Evolutionary conservation across 2,329 filamentous ascomycete species (phyloP).

Genomic region (Delphinella strobiligena): DNA sequence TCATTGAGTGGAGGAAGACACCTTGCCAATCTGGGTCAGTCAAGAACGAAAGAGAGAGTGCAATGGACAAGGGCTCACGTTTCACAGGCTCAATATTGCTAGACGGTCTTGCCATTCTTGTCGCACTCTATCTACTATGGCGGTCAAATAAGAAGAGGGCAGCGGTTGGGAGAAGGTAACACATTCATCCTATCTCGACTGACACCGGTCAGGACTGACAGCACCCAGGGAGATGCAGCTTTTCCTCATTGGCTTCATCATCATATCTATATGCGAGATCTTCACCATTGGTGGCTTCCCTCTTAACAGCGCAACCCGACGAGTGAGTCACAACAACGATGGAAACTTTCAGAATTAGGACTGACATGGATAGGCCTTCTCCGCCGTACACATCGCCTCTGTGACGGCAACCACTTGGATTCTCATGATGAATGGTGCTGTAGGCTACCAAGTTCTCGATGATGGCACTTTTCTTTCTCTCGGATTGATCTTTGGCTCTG

Average conservation of each 20-base stretch:
- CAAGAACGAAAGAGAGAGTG: background rate
- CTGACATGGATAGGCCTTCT: constrained; percentile 53
- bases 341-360: background rate
- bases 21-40: constrained; percentile 72
- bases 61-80: constrained; percentile 18
- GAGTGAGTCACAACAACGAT: constrained; percentile 41
- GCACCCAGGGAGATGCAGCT: constrained; percentile 79
- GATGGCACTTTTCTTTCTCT: constrained; percentile 82
- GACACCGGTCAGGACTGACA: constrained; percentile 3
- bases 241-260: constrained; percentile 74
- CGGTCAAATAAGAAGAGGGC: constrained; percentile 82
- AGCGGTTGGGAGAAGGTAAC: constrained; percentile 81
- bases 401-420: constrained; percentile 86
- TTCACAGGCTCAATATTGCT: constrained; percentile 71
- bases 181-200: background rate
- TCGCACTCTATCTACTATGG: constrained; percentile 56
- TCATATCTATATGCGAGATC: constrained; percentile 90
- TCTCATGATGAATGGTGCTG: constrained; percentile 84
- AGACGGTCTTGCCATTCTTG: constrained; percentile 61
- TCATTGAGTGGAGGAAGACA: constrained; percentile 50
- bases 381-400: constrained; percentile 77
- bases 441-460: constrained; percentile 87
- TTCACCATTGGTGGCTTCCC: constrained; percentile 90
- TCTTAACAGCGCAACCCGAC: constrained; percentile 54
- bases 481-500: constrained; percentile 60